A percentile compares a stretch with the other conserved stretches of the same genome.
These are phyloP conservation scores for Cruciata laevipes DNA, from an alignment of 257 asterid species.

Conservation along the genomic window DNA sequence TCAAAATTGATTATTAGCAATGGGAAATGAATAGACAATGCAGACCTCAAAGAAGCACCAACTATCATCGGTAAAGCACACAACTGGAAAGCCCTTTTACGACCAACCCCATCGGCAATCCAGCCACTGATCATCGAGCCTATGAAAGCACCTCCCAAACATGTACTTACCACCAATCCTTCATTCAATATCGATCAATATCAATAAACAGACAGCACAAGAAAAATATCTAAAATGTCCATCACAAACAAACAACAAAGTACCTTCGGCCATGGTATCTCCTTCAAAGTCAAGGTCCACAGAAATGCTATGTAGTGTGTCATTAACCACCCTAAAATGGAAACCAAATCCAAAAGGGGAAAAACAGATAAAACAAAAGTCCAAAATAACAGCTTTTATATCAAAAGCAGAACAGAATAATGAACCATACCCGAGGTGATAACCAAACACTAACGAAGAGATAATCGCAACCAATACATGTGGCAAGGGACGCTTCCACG, in stretches of 20 bases:
- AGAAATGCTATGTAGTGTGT: constrained; percentile 85
- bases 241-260: constrained; percentile 15
- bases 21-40: not conserved
- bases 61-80: constrained; percentile 87
- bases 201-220: constrained; percentile 14
- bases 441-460: constrained; percentile 81
- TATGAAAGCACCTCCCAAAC: constrained; percentile 4
- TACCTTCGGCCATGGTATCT: constrained; percentile 88
- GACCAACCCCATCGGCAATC: constrained; percentile 79
- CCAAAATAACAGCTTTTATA: not conserved
- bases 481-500: constrained; percentile 86
- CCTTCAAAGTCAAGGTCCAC: constrained; percentile 80
- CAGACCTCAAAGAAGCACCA: constrained; percentile 75
- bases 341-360: constrained; percentile 9
- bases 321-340: constrained; percentile 73
- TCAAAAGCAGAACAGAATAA: constrained; percentile 9
- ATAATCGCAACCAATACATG: constrained; percentile 81
- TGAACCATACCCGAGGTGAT: constrained; percentile 78
- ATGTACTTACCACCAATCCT: constrained; percentile 8
- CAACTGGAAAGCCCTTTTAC: constrained; percentile 72
- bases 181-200: constrained; percentile 7
- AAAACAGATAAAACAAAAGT: constrained; percentile 6
- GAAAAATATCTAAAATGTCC: not conserved
- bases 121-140: constrained; percentile 65
- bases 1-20: not conserved